Evolutionary conservation across 2,329 filamentous ascomycete genomes (phyloP).

Genomic region (Xylariaceae sp.): DNA sequence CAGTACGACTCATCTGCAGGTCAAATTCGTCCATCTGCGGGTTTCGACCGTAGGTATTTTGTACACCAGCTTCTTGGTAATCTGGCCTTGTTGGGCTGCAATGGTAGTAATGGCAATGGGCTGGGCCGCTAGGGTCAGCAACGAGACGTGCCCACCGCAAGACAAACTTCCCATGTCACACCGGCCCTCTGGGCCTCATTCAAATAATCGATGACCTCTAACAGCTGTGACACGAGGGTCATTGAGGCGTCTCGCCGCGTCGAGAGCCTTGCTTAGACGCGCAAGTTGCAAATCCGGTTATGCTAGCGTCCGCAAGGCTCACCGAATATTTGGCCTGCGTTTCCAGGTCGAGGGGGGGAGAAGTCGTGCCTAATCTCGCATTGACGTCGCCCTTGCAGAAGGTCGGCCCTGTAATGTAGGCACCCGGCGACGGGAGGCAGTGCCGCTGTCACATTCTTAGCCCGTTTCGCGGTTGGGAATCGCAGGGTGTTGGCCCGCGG

Average conservation of each 20-base stretch:
- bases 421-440: slow-evolving; percentile 48
- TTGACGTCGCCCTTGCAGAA: slow-evolving; percentile 50
- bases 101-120: slow-evolving; percentile 52
- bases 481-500: slow-evolving; percentile 6
- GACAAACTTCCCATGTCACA: slow-evolving; percentile 60
- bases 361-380: slow-evolving; percentile 40
- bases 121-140: slow-evolving; percentile 57
- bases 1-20: too few species aligned
- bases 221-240: slow-evolving; percentile 42
- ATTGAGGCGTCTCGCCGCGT: slow-evolving; percentile 53
- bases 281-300: slow-evolving; percentile 59
- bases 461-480: slow-evolving; percentile 9
- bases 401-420: slow-evolving; percentile 61
- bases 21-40: too few species aligned
- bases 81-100: neutral
- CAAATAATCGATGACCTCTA: slow-evolving; percentile 46
- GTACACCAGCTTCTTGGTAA: too few species aligned
- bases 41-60: too few species aligned
- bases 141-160: slow-evolving; percentile 55
- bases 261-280: slow-evolving; percentile 53
- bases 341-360: slow-evolving; percentile 54
- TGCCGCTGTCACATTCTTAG: slow-evolving; percentile 13
- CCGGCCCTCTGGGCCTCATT: slow-evolving; percentile 52
- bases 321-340: slow-evolving; percentile 58
- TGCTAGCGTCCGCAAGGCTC: slow-evolving; percentile 58